Conservation (phyloP, 257 asterid species). For the Perilla frutescens region DNA sequence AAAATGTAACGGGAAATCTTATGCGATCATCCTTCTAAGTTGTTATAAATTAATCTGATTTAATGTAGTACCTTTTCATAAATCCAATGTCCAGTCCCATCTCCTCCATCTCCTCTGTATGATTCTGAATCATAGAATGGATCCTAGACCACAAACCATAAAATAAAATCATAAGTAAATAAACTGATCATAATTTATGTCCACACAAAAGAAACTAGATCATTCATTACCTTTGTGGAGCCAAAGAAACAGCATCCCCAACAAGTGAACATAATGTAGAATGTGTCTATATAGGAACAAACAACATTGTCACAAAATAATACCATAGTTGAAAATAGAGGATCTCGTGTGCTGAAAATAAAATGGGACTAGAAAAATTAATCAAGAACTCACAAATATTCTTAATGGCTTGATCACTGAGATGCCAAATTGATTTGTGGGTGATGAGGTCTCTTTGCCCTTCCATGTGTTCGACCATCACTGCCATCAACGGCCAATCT, state of each 20-base stretch:
- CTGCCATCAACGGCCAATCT: conserved; percentile 91
- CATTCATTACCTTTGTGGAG: conserved; percentile 58
- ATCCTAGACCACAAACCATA: conserved; percentile 53
- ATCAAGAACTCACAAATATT: conserved; percentile 61
- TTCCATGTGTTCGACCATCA: conserved; percentile 76
- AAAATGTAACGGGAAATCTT: no score
- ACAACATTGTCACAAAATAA: not conserved
- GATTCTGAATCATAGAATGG: conserved; percentile 84
- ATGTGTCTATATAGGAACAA: conserved; percentile 50
- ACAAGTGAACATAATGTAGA: conserved; percentile 82
- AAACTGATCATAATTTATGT: not conserved
- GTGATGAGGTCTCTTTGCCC: conserved; percentile 85
- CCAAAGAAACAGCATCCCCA: conserved; percentile 97
- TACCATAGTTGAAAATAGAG: not conserved
- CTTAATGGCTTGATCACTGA: conserved; percentile 82
- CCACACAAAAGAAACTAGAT: not conserved
- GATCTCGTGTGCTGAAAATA: not conserved
- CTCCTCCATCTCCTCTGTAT: conserved; percentile 86
- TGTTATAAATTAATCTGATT: not conserved
- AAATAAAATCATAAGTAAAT: not conserved
- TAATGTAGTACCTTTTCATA: conserved; percentile 68
- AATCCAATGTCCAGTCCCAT: conserved; percentile 90
- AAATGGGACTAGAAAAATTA: not conserved
- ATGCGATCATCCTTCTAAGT: not conserved
- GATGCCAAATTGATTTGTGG: conserved; percentile 91